Evolutionary conservation across 176 grass and related monocot species (phyloP).

Genomic region (Avena eriantha): DNA sequence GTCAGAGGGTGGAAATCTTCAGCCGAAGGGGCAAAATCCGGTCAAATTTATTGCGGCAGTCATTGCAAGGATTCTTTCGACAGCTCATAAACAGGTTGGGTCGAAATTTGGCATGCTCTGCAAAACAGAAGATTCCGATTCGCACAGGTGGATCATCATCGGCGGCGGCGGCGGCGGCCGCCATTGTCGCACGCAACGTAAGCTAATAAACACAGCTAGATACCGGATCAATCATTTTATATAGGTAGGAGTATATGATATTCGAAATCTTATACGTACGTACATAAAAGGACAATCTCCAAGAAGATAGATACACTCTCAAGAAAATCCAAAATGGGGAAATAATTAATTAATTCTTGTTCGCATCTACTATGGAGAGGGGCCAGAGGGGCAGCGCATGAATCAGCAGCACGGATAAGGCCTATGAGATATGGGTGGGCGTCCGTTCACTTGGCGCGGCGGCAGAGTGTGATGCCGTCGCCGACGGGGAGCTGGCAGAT

Average conservation of each 20-base stretch:
- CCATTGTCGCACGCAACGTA: not conserved
- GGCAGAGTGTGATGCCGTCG: constrained; percentile 91
- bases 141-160: not conserved
- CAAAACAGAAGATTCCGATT: not conserved
- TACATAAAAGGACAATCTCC: constrained; percentile 14
- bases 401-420: not conserved
- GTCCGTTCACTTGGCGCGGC: constrained; percentile 61
- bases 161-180: not conserved
- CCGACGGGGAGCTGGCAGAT: constrained; percentile 93
- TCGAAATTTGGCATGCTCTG: not conserved
- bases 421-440: not conserved
- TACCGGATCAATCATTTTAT: not conserved
- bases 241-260: not conserved
- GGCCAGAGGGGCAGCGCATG: not conserved
- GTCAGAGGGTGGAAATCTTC: not conserved
- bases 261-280: constrained; percentile 22
- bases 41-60: not conserved
- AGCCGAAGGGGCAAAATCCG: not conserved
- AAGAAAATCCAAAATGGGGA: not conserved
- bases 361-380: constrained; percentile 1
- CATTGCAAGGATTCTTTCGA: not conserved
- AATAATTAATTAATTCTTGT: constrained; percentile 27
- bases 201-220: not conserved
- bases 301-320: not conserved
- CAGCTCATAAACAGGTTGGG: not conserved